Percentiles rank a stretch among this genome's conserved stretches.
These are phyloP conservation scores for Stachybotrys echinatus DNA, from an alignment of 2,329 filamentous ascomycete species.

Conservation along the genomic window DNA sequence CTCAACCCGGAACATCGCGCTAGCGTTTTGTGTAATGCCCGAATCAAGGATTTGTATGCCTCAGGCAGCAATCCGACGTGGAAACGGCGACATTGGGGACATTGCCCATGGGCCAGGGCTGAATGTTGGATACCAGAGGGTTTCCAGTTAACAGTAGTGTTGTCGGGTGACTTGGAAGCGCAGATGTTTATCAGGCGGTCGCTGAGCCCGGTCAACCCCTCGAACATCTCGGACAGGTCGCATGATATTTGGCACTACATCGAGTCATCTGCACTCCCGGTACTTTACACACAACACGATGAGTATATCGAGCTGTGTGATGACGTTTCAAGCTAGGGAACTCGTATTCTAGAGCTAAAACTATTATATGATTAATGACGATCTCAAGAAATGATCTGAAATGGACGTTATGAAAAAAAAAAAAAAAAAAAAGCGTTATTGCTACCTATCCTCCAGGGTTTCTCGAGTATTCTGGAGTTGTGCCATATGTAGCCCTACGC, in stretches of 20 bases:
- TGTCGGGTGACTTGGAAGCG: not conserved
- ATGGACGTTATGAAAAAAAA: no score
- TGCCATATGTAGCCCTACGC: no score
- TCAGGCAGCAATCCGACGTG: not conserved
- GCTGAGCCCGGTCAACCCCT: not conserved
- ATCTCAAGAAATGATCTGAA: no score
- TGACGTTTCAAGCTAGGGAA: no score
- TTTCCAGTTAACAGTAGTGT: not conserved
- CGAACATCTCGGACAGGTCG: not conserved
- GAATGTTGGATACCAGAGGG: not conserved
- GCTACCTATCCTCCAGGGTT: no score
- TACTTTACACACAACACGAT: no score
- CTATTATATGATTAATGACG: no score
- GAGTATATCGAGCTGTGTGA: no score
- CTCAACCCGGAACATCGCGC: not conserved
- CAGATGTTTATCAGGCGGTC: not conserved
- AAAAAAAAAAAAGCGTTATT: no score
- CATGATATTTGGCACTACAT: not conserved
- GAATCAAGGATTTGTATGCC: not conserved
- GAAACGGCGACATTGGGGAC: not conserved
- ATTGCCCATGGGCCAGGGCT: not conserved
- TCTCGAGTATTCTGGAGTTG: no score
- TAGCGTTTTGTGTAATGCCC: not conserved
- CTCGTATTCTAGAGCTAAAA: no score
- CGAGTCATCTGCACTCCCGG: no score